Evolutionary conservation across 345 rosid species (phyloP), one percentile per base, ranked within the genome.

Genomic region (Gynandropsis gynandra): DNA sequence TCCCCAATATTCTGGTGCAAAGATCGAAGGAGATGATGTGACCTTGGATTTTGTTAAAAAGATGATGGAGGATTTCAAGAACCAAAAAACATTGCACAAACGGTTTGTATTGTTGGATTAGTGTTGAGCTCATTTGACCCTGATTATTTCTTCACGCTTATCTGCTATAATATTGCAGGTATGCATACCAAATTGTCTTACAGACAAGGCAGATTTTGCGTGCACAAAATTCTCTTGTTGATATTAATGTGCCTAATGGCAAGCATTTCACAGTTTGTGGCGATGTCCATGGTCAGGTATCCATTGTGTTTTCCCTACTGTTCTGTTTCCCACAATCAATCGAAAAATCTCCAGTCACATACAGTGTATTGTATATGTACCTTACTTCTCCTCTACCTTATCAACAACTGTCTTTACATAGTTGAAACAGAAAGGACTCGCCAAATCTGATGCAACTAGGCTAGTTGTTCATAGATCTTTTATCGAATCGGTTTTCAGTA

Each of bases 251-350:
- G 61, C 85, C 95, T 24, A 65, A 75, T 45, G 87, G 83, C 51
- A 81, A 67, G 18, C 86, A 77, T 70, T 76, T 87, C 63, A 87
- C 97, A 0, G 94, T 92, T 52, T 92, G 98, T 49, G 98, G 98
- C 71, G 98, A 92, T 71, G 97, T 92, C 29, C 98, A 92, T 70
- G 98, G 98, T 56, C 97, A 92, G 97, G 98, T 92, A 75, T 31
- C n/a, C n/a, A n/a, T n/a, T n/a, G n/a, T n/a, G n/a, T n/a, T n/a
- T n/a, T n/a, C 1, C 16, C 7, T 8, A 4, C 24, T 45, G 10
- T 19, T 0, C 24, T 35, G 2, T 36, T 13, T 13, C 9, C 31
- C 31, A 24, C 42, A 41, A 24, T 24, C 29, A 24, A 24, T 5
- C 48, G 8, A 19, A 19, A 49, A 13, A 41, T 41, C 15, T 16